phyloP scores from a whole-genome alignment of 2,329 filamentous ascomycete species.

The Chrysoporthe austroafricana region DNA sequence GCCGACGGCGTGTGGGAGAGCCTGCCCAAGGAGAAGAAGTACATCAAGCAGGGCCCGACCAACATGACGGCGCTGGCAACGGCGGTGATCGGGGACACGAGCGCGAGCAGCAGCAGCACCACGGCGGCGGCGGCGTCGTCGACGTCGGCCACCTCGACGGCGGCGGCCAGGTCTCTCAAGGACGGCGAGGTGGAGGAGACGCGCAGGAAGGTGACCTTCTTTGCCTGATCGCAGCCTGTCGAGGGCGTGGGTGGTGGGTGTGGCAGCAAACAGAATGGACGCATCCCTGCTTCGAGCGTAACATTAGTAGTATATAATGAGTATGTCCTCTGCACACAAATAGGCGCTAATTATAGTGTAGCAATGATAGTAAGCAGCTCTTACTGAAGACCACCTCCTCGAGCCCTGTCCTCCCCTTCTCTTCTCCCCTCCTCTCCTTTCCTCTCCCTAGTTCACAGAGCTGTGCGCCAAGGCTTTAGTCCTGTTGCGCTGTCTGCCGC shows the following conservation, averaged over 20 bases:
- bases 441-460: no score
- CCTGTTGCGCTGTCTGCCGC: no score
- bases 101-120: background rate
- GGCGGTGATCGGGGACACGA: background rate
- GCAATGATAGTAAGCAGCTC: no score
- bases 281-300: no score
- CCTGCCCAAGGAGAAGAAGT: constrained; percentile 46
- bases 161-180: background rate
- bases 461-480: no score
- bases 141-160: background rate
- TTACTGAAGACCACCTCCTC: no score
- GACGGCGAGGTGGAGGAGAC: constrained; percentile 15
- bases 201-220: constrained; percentile 26
- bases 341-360: no score
- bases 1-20: constrained; percentile 41
- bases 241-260: no score
- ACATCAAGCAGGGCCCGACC: constrained; percentile 45
- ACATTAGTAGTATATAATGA: no score
- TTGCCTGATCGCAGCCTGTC: constrained; percentile 12
- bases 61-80: constrained; percentile 28
- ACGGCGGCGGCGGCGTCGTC: background rate
- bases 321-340: no score
- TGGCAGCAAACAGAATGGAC: no score
- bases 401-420: background rate
- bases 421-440: background rate